These are phyloP conservation scores for Dictyophora rubrovolvata DNA, from an alignment of 768 basidiomycete genomes.

Conservation along the genomic window DNA sequence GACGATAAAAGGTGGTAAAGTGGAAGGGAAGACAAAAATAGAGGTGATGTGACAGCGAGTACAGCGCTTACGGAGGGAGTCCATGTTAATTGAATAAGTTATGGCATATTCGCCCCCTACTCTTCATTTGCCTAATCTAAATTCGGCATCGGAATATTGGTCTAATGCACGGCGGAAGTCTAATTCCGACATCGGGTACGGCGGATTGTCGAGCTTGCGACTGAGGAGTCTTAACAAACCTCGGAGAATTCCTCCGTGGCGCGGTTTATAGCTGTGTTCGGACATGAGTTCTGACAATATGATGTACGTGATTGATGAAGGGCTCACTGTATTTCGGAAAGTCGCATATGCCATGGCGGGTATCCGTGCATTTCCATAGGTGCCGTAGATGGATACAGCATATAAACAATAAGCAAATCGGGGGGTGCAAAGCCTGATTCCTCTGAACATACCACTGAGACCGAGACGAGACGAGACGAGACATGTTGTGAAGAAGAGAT, in stretches of 20 bases:
- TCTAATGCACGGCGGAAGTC: conserved; percentile 65
- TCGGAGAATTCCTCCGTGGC: conserved; percentile 2
- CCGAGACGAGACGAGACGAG: neutral
- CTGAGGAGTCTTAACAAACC: neutral
- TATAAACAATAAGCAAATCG: conserved; percentile 70
- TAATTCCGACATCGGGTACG: conserved; percentile 12
- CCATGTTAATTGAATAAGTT: no score
- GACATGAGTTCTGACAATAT: neutral
- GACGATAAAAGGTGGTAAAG: no score
- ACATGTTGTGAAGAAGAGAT: neutral
- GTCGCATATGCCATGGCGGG: conserved; percentile 77
- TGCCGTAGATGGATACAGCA: conserved; percentile 31
- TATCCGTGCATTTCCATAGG: conserved; percentile 65
- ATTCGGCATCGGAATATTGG: conserved; percentile 62
- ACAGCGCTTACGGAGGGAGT: no score
- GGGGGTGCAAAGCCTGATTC: conserved; percentile 50
- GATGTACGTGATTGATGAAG: neutral
- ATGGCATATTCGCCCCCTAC: no score
- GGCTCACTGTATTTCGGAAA: conserved; percentile 72
- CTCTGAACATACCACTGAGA: conserved; percentile 24
- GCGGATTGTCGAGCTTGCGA: neutral
- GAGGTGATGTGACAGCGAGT: no score
- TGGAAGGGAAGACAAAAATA: no score
- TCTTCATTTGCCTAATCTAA: conserved; percentile 63
- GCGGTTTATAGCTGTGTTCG: neutral